Evolutionary conservation across 2,329 filamentous ascomycete species (phyloP), one percentile per base, ranked within the genome.

Genomic region (Hymenoscyphus fructigenus): DNA sequence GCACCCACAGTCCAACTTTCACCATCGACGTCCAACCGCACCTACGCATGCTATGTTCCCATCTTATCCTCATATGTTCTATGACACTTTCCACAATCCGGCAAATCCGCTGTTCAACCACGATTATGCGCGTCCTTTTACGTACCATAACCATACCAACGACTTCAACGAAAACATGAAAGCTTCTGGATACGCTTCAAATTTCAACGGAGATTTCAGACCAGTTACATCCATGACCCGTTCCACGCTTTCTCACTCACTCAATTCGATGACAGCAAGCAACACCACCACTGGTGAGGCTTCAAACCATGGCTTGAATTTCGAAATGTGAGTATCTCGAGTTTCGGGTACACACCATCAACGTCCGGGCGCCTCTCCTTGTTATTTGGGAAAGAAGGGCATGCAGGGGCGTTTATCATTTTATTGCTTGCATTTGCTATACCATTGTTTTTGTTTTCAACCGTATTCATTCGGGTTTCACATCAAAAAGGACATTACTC

Each of bases 41-140:
- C 62, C 66, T 57, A 63, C 67, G 36, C 66, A 53, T 20, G 47
- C 20, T 10, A 53, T 53, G 47, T 53, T 70, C n/a, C 70, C 71
- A 60, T 65, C 70, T 23, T 68, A 72, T n/a, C 44, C 68, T 20
- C 73, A 74, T 34, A 59, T 71, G 26, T 73, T 71, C 57, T 67
- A 71, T 47, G 72, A 75, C 26, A 57, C 70, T 10, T 67, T 66
- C 26, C 65, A 65, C 23, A 75, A 75, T 36, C 36, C 36, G 12
- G 36, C 36, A 38, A 38, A 38, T 38, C 74, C 74, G 20, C 70
- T 76, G 12, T 75, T 69, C 63, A 69, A 66, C 50, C 67, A 71
- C 15, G 57, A 57, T n/a, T 69, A 69, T 57, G 60, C 67, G 20
- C 67, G 68, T 32, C 63, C 71, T 6, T 72, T 66, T 56, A 62